Conservation (phyloP, 805 yeast genomes). For the Ogataea degrootiae region DNA sequence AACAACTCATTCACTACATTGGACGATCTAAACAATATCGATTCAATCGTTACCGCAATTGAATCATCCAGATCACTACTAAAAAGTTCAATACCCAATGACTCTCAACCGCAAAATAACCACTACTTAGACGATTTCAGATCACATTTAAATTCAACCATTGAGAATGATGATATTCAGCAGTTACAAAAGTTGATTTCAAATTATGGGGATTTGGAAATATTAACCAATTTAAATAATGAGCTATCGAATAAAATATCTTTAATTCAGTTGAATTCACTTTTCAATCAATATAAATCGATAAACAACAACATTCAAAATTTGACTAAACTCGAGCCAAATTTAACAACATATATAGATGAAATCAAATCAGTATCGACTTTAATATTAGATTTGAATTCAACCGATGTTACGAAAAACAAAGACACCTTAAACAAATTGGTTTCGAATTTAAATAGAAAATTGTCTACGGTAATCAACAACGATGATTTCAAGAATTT, state of each 20-base stretch:
- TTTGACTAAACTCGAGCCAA: neutral
- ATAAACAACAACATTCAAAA: neutral
- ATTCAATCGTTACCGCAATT: slow-evolving; percentile 24
- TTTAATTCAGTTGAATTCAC: slow-evolving; percentile 6
- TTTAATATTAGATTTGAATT: neutral
- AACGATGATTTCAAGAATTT: neutral
- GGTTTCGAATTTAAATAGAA: neutral
- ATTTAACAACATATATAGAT: neutral
- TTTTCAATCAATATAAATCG: neutral
- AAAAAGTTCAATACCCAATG: slow-evolving; percentile 1
- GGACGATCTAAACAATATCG: slow-evolving; percentile 31
- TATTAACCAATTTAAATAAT: slow-evolving; percentile 10
- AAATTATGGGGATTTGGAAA: slow-evolving; percentile 15
- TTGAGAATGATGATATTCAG: neutral
- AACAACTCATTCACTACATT: slow-evolving; percentile 33
- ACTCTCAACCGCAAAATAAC: neutral
- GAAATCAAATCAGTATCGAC: too few relatives aligned
- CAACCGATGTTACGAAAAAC: neutral
- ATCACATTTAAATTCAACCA: neutral
- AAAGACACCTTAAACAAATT: too few relatives aligned
- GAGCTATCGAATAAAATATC: slow-evolving; percentile 10
- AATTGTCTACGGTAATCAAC: neutral
- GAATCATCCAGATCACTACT: slow-evolving; percentile 13
- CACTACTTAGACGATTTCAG: neutral
- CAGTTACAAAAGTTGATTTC: slow-evolving; percentile 8